Conservation (phyloP, 768 basidiomycete species). For the Kwoniella sp. region DNA sequence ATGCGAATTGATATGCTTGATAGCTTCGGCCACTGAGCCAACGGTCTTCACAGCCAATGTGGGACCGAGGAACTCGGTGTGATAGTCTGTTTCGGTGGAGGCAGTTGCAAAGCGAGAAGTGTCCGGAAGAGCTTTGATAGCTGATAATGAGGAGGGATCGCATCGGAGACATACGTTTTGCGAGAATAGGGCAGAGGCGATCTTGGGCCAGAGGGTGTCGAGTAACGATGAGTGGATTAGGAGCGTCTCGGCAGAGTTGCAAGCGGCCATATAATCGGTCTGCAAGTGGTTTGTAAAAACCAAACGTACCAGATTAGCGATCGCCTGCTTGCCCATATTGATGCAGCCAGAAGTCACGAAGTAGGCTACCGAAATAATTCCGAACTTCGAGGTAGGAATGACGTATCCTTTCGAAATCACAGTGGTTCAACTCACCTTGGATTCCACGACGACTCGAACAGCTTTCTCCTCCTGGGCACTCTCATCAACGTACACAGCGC, state of each 20-base stretch:
- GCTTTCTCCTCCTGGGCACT: constrained; percentile 78
- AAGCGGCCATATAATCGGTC: constrained; percentile 94
- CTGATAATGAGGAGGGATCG: constrained; percentile 67
- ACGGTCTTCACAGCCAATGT: constrained; percentile 78
- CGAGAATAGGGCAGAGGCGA: constrained; percentile 71
- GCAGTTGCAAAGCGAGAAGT: constrained; percentile 59
- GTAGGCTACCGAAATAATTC: too few relatives aligned
- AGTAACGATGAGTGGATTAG: constrained; percentile 77
- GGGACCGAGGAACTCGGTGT: constrained; percentile 83
- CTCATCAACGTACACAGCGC: constrained; percentile 85
- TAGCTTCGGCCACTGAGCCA: constrained; percentile 71
- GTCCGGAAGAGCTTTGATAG: constrained; percentile 58
- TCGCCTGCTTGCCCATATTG: too few relatives aligned
- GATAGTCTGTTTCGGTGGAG: constrained; percentile 68
- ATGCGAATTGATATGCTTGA: constrained; percentile 86
- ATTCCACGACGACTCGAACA: constrained; percentile 77
- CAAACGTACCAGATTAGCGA: background rate
- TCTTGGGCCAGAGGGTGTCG: constrained; percentile 73
- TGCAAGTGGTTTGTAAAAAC: constrained; percentile 54
- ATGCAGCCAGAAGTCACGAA: too few relatives aligned
- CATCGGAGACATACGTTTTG: constrained; percentile 77
- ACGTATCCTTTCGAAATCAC: background rate
- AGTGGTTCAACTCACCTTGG: constrained; percentile 67
- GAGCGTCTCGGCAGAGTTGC: constrained; percentile 88
- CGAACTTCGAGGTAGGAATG: too few relatives aligned